Conservation (phyloP, 2,329 filamentous ascomycete genomes). For the Penicillium sp. region DNA sequence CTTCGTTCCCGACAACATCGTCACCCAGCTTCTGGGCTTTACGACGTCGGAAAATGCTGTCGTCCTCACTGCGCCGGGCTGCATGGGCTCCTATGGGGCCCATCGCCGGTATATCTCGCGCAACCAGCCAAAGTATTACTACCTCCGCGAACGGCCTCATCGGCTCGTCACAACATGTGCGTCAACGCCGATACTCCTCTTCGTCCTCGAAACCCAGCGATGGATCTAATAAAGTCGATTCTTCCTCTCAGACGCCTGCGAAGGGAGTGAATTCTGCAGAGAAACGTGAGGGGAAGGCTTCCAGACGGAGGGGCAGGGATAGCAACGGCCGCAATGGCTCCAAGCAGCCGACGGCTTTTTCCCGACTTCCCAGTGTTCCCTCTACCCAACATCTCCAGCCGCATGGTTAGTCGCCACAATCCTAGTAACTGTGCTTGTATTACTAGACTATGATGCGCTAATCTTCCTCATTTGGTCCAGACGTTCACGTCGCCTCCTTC, state of each 20-base stretch:
- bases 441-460: too few relatives aligned
- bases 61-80: constrained; percentile 41
- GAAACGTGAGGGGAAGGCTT: constrained; percentile 30
- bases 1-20: constrained; percentile 31
- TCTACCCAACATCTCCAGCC: constrained; percentile 43
- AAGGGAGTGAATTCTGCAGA: constrained; percentile 33
- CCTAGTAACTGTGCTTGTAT: too few relatives aligned
- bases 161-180: constrained; percentile 29
- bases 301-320: constrained; percentile 32
- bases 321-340: constrained; percentile 25
- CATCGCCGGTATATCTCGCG: constrained; percentile 29
- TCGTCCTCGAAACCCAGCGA: constrained; percentile 43
- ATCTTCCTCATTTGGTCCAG: too few relatives aligned
- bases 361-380: constrained; percentile 42
- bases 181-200: constrained; percentile 43
- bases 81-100: constrained; percentile 32
- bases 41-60: too few relatives aligned
- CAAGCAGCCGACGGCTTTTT: constrained; percentile 33
- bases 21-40: too few relatives aligned
- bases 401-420: constrained; percentile 33
- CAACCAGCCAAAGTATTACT: constrained; percentile 26
- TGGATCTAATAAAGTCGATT: too few relatives aligned
- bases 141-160: constrained; percentile 27
- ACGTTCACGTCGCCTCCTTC: constrained; percentile 80
- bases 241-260: constrained; percentile 32